Evolutionary conservation across 306 rosid species (phyloP), one percentile per base, ranked within the genome.

Genomic region (Morella rubra): DNA sequence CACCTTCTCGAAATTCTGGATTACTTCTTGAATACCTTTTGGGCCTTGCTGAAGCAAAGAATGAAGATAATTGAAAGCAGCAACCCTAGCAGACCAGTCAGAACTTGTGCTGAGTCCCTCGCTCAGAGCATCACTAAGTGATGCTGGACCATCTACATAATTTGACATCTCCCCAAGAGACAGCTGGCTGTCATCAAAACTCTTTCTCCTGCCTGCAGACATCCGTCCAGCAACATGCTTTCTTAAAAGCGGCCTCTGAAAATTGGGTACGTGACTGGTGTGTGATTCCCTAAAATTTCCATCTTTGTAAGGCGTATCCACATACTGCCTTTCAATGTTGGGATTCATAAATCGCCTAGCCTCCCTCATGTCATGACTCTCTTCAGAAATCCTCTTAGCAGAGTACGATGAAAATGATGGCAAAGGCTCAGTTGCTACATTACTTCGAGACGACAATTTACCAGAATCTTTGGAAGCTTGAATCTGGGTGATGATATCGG

Each of bases 41-140:
- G 91, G 90, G 73, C 99, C 98, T 81, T 91, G 99, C 90, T 93
- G 98, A 81, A 96, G 80, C 85, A 91, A 79, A 73, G 91, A 85
- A 72, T 81, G 93, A 47, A 96, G 92, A 87, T 91, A 96, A 84
- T 91, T 93, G 77, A 96, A 96, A 74, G 99, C 96, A 77, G 96
- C 85, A 84, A 96, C 94, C 90, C 99, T 85, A 50, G 97, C 96
- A 86, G 87, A 87, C 99, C 99, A 96, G 83, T 91, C 91, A 85
- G 99, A 96, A 85, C 91, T 90, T 71, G 97, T 89, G 83, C 90
- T 87, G 72, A 96, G 91, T 72, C 99, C 98, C 76, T 96, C 97
- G 69, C 90, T 86, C 73, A 96, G 84, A 83, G 98, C 98, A 81
- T 96, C 99, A 80, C 82, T 84, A 65, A 96, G 93, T 77, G 98